Evolutionary conservation across 345 rosid species (phyloP).

Genomic region (Salix viminalis): DNA sequence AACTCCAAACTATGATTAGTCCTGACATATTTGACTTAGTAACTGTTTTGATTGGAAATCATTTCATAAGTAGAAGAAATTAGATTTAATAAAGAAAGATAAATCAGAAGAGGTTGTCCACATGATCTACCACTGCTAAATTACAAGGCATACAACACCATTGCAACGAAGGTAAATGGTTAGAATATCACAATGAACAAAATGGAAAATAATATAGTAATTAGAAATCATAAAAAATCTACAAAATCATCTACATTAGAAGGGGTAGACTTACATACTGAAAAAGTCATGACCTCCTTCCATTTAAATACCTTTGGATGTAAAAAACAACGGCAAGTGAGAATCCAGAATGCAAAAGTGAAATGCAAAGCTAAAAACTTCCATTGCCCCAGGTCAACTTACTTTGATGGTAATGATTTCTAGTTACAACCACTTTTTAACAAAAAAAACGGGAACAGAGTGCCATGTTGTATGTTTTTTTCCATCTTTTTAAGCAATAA

Average conservation of each 20-base stretch:
- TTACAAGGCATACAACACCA: background rate
- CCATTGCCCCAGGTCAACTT: background rate
- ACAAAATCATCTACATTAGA: background rate
- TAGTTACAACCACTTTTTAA: background rate
- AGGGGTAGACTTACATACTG: conserved; percentile 14
- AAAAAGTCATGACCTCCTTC: conserved; percentile 13
- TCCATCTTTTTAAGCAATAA: background rate
- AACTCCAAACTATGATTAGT: no score
- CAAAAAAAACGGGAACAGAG: background rate
- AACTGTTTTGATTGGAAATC: background rate
- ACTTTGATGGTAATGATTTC: background rate
- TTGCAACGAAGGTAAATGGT: conserved; percentile 2
- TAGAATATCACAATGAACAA: background rate
- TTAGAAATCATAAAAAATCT: background rate
- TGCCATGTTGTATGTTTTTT: background rate
- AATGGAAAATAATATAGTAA: background rate
- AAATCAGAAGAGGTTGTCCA: background rate
- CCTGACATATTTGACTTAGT: no score
- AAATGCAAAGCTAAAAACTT: background rate
- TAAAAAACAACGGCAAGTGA: conserved; percentile 11
- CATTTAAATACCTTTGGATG: conserved; percentile 15
- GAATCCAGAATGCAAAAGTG: conserved; percentile 8
- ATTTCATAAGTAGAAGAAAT: background rate
- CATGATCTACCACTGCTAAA: conserved; percentile 14
- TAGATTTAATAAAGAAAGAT: background rate